Evolutionary conservation across 164 flowering plant species (phyloP).

Genomic region (Umbellularia californica): DNA sequence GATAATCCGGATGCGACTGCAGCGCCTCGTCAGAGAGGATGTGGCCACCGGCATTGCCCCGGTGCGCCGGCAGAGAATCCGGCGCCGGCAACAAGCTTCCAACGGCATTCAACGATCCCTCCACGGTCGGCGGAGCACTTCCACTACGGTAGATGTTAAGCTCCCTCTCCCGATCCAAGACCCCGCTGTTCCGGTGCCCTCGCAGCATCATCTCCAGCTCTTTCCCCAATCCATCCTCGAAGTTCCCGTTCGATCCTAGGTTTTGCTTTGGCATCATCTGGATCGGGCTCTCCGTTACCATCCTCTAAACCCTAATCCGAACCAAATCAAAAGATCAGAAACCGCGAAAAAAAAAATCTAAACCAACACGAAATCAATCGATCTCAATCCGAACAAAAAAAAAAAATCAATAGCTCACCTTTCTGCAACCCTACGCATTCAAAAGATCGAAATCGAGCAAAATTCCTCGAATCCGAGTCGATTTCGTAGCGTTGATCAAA

Average conservation of each 20-base stretch:
- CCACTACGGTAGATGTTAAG: slow-evolving; percentile 67
- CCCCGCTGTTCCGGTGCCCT: slow-evolving; percentile 28
- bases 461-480: too few species aligned
- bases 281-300: slow-evolving; percentile 38
- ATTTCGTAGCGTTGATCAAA: too few species aligned
- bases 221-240: slow-evolving; percentile 42
- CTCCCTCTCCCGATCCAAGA: slow-evolving; percentile 42
- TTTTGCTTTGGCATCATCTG: slow-evolving; percentile 29
- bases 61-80: slow-evolving; percentile 55
- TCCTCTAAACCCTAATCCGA: slow-evolving; percentile 27
- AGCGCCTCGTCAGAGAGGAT: slow-evolving; percentile 61
- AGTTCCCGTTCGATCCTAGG: slow-evolving; percentile 29
- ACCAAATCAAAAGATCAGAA: neutral
- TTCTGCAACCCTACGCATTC: neutral
- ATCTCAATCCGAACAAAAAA: neutral
- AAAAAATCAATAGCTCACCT: neutral
- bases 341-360: neutral
- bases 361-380: neutral
- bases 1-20: slow-evolving; percentile 71
- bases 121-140: slow-evolving; percentile 91
- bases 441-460: neutral
- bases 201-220: slow-evolving; percentile 53
- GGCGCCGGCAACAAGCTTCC: slow-evolving; percentile 37
- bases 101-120: slow-evolving; percentile 66
- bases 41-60: slow-evolving; percentile 10